A percentile compares a stretch with the other conserved stretches of the same genome.
phyloP scores from a whole-genome alignment of 2,329 filamentous ascomycete species.

The Chrysoporthe cubensis region DNA sequence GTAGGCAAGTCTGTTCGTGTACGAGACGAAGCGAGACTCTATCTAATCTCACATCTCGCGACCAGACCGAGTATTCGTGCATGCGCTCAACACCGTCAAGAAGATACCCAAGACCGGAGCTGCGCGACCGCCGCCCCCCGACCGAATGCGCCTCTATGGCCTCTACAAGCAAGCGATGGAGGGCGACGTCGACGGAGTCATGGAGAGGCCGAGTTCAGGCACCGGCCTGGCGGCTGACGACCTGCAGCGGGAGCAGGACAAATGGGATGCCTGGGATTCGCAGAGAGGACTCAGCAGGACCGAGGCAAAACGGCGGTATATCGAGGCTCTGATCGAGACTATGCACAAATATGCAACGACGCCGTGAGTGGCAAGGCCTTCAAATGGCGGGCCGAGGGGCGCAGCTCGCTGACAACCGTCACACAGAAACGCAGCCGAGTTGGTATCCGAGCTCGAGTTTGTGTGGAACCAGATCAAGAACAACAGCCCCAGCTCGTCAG shows the following conservation, averaged over 20 bases:
- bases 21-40: neutral
- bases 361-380: conserved; percentile 52
- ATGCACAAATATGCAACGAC: conserved; percentile 97
- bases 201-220: conserved; percentile 72
- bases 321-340: conserved; percentile 90
- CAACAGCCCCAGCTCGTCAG: conserved; percentile 70
- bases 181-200: conserved; percentile 92
- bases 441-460: conserved; percentile 95
- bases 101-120: conserved; percentile 94
- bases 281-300: conserved; percentile 83
- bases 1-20: conserved; percentile 46
- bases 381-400: neutral
- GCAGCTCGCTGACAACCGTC: conserved; percentile 13
- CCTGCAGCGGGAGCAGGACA: conserved; percentile 62
- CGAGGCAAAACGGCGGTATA: conserved; percentile 92
- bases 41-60: conserved; percentile 11
- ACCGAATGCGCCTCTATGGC: conserved; percentile 91
- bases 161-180: conserved; percentile 99
- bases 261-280: conserved; percentile 95
- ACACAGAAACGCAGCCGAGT: conserved; percentile 74
- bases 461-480: conserved; percentile 98
- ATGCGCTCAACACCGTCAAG: conserved; percentile 98
- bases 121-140: conserved; percentile 80
- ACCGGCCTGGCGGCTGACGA: conserved; percentile 56
- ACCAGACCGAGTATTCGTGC: conserved; percentile 94